phyloP scores from a whole-genome alignment of 306 rosid genomes.

The Boehmeria nivea region DNA sequence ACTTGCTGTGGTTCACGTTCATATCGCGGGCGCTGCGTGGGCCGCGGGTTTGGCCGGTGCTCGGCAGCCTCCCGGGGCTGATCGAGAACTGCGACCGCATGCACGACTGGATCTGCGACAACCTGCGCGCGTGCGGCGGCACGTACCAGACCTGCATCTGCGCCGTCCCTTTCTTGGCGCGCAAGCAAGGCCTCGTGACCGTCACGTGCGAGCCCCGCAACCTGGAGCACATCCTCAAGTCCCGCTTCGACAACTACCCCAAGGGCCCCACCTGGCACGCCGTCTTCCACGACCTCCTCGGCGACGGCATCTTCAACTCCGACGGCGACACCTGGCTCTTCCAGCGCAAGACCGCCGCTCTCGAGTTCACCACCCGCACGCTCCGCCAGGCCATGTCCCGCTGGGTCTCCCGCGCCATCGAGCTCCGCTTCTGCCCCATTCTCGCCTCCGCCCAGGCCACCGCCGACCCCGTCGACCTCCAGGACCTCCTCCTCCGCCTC shows the following conservation, averaged over 20 bases:
- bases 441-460: conserved; percentile 40
- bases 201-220: conserved; percentile 81
- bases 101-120: conserved; percentile 64
- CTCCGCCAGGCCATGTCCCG: conserved; percentile 46
- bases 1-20: conserved; percentile 75
- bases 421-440: conserved; percentile 60
- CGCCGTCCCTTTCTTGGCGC: conserved; percentile 43
- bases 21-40: conserved; percentile 70
- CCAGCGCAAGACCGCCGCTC: conserved; percentile 81
- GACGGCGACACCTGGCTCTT: conserved; percentile 74
- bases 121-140: conserved; percentile 40
- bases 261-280: conserved; percentile 68
- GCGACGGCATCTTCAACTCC: conserved; percentile 73
- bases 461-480: conserved; percentile 87
- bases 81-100: conserved; percentile 22
- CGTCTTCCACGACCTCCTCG: conserved; percentile 63
- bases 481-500: conserved; percentile 62
- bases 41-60: conserved; percentile 61
- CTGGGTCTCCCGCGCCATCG: conserved; percentile 56
- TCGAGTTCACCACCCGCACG: conserved; percentile 75
- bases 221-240: conserved; percentile 76
- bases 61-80: conserved; percentile 83
- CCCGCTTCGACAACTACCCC: conserved; percentile 59
- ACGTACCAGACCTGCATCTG: conserved; percentile 64
- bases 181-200: conserved; percentile 87